Percentiles rank a stretch among this genome's conserved stretches.
phyloP scores from a whole-genome alignment of 768 basidiomycete genomes.

The Candolleomyces efflorescens region DNA sequence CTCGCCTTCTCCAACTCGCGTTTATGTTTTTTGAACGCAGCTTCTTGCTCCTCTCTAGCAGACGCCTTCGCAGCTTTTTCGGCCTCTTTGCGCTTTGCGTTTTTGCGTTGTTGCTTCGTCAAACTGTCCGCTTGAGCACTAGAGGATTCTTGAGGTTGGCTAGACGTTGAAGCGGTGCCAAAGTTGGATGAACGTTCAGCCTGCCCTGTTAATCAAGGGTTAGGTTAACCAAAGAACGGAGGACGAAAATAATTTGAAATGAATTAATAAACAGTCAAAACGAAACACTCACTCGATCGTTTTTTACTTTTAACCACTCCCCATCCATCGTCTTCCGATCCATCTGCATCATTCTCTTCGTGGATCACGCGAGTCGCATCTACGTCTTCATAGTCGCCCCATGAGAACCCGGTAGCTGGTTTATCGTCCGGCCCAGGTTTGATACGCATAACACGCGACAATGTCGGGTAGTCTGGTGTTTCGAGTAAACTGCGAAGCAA shows the following conservation, averaged over 20 bases:
- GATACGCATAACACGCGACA: slow-evolving; percentile 70
- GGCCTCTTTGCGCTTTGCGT: slow-evolving; percentile 54
- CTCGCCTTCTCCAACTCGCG: slow-evolving; percentile 52
- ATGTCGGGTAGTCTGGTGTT: slow-evolving; percentile 45
- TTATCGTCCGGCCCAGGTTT: slow-evolving; percentile 51
- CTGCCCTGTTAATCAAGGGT: not conserved
- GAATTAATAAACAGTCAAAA: not conserved
- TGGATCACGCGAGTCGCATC: slow-evolving; percentile 23
- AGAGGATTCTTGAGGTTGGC: not conserved
- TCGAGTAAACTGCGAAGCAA: slow-evolving; percentile 54
- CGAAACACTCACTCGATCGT: slow-evolving; percentile 33
- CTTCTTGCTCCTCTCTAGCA: slow-evolving; percentile 46
- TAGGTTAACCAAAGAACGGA: not conserved
- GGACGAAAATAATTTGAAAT: not conserved
- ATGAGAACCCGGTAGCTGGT: slow-evolving; percentile 64
- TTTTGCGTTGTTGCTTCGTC: slow-evolving; percentile 72
- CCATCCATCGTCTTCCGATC: slow-evolving; percentile 66
- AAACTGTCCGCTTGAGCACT: slow-evolving; percentile 11
- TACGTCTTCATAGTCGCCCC: slow-evolving; percentile 76
- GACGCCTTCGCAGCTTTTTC: slow-evolving; percentile 55
- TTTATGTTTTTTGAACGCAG: slow-evolving; percentile 53
- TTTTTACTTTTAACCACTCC: slow-evolving; percentile 65
- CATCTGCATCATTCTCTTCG: slow-evolving; percentile 30
- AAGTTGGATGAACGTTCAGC: not conserved
- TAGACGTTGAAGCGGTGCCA: not conserved